Evolutionary conservation across 495 filamentous ascomycete genomes (phyloP).

Genomic region (Bathelium albidoporum): DNA sequence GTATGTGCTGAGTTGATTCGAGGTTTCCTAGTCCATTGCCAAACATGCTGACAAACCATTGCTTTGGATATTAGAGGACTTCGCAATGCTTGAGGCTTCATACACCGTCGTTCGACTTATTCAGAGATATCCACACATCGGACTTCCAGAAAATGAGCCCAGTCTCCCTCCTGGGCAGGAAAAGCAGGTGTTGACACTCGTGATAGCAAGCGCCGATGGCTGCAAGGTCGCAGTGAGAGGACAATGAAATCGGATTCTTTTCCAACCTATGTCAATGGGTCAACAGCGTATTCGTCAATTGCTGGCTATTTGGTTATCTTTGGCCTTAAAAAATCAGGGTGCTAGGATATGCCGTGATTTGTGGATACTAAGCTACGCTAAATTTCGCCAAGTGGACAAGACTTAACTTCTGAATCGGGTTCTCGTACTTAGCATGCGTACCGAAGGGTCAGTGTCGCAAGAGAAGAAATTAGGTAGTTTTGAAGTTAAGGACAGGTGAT

Average conservation of each 20-base stretch:
- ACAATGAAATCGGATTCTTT: neutral
- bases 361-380: neutral
- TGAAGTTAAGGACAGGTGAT: neutral
- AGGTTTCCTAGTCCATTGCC: neutral
- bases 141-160: neutral
- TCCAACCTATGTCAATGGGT: neutral
- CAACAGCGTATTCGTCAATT: neutral
- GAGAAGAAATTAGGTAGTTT: neutral
- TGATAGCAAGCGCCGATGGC: neutral
- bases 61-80: conserved; percentile 9
- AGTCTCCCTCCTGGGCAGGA: neutral
- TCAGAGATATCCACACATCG: conserved; percentile 13
- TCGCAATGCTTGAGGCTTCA: conserved; percentile 30
- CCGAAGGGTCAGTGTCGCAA: neutral
- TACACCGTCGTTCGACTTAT: conserved; percentile 26
- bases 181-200: neutral
- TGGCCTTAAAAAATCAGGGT: neutral
- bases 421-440: neutral
- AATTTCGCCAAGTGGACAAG: neutral
- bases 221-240: neutral
- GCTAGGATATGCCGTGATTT: neutral
- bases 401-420: neutral
- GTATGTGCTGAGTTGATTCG: neutral
- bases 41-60: neutral
- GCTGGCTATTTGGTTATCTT: neutral